phyloP scores from a whole-genome alignment of 78 protist species.

The Cavenderia fasciculata region DNA sequence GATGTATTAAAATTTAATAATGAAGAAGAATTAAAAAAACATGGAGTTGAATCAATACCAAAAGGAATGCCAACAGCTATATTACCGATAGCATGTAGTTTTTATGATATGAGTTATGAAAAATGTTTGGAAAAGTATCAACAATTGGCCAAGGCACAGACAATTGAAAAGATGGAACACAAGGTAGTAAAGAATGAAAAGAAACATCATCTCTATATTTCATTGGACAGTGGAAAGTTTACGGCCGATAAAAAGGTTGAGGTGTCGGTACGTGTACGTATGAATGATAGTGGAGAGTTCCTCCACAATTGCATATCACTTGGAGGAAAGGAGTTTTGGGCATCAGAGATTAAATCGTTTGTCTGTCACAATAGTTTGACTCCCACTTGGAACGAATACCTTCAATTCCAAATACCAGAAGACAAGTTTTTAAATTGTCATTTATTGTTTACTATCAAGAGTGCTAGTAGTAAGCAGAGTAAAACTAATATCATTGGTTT shows the following conservation, averaged over 20 bases:
- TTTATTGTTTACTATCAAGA: slow-evolving; percentile 8
- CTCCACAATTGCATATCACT: slow-evolving; percentile 31
- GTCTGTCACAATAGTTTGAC: slow-evolving; percentile 7
- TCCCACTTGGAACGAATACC: slow-evolving; percentile 43
- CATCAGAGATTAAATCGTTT: slow-evolving; percentile 5
- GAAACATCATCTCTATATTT: slow-evolving; percentile 19
- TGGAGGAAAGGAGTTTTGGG: neutral
- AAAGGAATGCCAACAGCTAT: neutral
- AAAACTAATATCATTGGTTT: slow-evolving; percentile 32
- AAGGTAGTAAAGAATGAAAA: slow-evolving; percentile 20
- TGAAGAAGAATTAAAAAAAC: slow-evolving; percentile 55
- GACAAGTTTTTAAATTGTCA: slow-evolving; percentile 11
- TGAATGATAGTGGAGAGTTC: slow-evolving; percentile 54
- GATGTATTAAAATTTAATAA: slow-evolving; percentile 9
- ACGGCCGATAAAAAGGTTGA: slow-evolving; percentile 55
- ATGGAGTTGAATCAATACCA: slow-evolving; percentile 49
- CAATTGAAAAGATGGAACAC: slow-evolving; percentile 47
- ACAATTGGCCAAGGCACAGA: neutral
- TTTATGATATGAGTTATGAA: slow-evolving; percentile 42
- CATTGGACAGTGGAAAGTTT: slow-evolving; percentile 60
- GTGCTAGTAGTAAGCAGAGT: slow-evolving; percentile 9
- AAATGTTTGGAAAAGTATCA: slow-evolving; percentile 3
- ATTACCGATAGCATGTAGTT: slow-evolving; percentile 14
- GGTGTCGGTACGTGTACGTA: slow-evolving; percentile 4
- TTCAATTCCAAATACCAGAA: slow-evolving; percentile 22